Conservation (phyloP, 257 asterid species). For the Solanum appendiculatum region DNA sequence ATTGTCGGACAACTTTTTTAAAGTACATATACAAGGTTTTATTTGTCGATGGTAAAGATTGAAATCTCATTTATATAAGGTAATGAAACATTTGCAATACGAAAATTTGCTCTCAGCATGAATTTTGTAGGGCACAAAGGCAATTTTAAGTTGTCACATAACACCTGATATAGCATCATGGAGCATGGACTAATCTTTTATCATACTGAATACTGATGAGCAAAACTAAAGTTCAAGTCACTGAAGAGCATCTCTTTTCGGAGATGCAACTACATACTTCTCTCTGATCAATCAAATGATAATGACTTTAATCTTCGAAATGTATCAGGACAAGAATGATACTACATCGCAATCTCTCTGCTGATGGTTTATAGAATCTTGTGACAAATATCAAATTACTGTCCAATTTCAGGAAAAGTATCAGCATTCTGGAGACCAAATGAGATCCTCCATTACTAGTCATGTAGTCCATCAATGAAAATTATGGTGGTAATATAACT, state of each 20-base stretch:
- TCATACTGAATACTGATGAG: not conserved
- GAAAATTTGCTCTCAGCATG: not conserved
- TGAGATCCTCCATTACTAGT: not conserved
- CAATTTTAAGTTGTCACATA: not conserved
- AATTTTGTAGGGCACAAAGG: not conserved
- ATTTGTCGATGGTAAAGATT: not conserved
- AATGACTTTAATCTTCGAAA: not conserved
- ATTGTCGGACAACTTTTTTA: not conserved
- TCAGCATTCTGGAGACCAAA: not conserved
- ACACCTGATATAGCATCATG: not conserved
- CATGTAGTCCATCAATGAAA: not conserved
- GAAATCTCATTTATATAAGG: not conserved
- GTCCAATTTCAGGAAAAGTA: not conserved
- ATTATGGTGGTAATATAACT: not conserved
- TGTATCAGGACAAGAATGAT: not conserved
- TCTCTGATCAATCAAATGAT: not conserved
- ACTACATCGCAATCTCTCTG: not conserved
- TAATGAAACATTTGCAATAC: not conserved
- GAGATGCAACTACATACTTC: not conserved
- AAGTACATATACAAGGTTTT: not conserved
- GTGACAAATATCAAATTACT: not conserved
- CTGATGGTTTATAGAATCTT: not conserved
- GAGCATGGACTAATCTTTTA: not conserved
- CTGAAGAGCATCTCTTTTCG: not conserved
- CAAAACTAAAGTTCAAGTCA: not conserved